phyloP scores from a whole-genome alignment of 805 yeast species.

The Teunomyces cretensis region DNA sequence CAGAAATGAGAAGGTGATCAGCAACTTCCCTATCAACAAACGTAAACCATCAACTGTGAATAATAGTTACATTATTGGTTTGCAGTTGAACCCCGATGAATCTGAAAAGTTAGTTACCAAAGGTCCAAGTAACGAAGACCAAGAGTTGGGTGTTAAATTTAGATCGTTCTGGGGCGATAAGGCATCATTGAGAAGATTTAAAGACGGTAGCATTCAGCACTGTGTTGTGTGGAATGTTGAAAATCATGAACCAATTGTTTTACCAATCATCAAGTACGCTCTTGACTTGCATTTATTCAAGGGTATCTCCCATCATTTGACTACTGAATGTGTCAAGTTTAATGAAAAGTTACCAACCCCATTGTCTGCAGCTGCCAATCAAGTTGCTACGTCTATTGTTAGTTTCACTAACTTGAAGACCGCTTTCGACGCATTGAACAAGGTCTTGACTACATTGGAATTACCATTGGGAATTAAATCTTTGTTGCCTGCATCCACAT shows the following conservation, averaged over 20 bases:
- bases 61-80: constrained; percentile 51
- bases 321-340: constrained; percentile 43
- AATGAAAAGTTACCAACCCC: constrained; percentile 59
- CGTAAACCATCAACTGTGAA: constrained; percentile 50
- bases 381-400: constrained; percentile 37
- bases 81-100: constrained; percentile 67
- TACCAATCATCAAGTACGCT: constrained; percentile 62
- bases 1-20: constrained; percentile 20
- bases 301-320: constrained; percentile 34
- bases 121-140: constrained; percentile 69
- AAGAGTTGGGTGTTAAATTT: constrained; percentile 60
- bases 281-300: constrained; percentile 63
- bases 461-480: constrained; percentile 74
- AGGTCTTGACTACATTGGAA: constrained; percentile 44
- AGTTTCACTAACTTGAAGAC: constrained; percentile 30
- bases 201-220: constrained; percentile 87
- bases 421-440: constrained; percentile 53
- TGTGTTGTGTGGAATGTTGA: constrained; percentile 81
- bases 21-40: constrained; percentile 44
- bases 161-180: constrained; percentile 86
- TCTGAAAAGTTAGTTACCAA: constrained; percentile 80
- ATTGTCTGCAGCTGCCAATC: constrained; percentile 54
- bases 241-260: constrained; percentile 58
- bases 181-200: constrained; percentile 85
- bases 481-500: constrained; percentile 70